Evolutionary conservation across 139 green algal genomes (phyloP).

Genomic region (Chlorella sp.): DNA sequence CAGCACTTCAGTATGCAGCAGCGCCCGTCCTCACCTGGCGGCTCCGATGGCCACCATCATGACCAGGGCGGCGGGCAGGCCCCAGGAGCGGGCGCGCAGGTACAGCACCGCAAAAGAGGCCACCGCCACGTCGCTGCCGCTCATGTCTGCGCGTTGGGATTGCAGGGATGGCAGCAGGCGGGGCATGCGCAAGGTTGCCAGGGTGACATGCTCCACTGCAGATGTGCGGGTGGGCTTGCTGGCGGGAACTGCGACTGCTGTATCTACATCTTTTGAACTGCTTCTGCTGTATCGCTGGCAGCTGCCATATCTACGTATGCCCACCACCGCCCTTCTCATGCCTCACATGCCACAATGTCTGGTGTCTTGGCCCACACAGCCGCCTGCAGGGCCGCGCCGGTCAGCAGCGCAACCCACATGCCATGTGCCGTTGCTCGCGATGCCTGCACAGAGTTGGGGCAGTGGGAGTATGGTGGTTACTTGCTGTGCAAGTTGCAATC

Average conservation of each 20-base stretch:
- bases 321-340: too few species aligned
- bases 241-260: too few species aligned
- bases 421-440: constrained; percentile 36
- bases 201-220: too few species aligned
- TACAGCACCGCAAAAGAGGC: constrained; percentile 33
- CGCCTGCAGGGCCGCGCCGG: constrained; percentile 28
- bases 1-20: too few species aligned
- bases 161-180: too few species aligned
- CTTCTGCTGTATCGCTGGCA: too few species aligned
- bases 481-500: too few species aligned
- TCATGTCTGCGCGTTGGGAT: neutral
- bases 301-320: too few species aligned
- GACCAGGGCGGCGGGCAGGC: constrained; percentile 36
- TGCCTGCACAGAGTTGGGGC: constrained; percentile 1
- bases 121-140: constrained; percentile 21
- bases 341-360: constrained; percentile 16
- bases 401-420: constrained; percentile 43
- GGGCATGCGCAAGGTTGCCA: too few species aligned
- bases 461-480: neutral
- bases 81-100: constrained; percentile 40
- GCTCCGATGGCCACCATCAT: constrained; percentile 52
- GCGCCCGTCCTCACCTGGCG: neutral
- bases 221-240: too few species aligned
- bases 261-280: too few species aligned
- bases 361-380: constrained; percentile 29